Base-by-base conservation (phyloP, 768 basidiomycete genomes). In the Boletus fagicola region DNA sequence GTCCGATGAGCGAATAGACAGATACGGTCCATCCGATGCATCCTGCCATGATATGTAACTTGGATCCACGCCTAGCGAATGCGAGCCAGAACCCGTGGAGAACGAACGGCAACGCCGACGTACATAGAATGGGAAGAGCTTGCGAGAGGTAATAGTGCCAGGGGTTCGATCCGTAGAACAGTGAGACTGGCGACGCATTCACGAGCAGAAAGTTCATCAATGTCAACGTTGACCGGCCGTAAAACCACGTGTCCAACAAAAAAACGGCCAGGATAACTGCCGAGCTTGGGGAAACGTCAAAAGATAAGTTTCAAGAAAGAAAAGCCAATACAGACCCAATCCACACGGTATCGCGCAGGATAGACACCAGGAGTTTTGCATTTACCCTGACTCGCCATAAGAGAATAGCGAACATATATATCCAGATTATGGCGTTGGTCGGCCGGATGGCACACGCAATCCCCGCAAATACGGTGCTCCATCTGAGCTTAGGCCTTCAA, bases 111-210 rank as follows among this genome's bases (percentile, higher is more conserved):
- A 93, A 70, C 1, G 83, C 65, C 0, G 88, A 85, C 3, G 84
- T 83, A 62, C 86, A 86, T 18, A 98, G 76, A 52, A 98, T 82
- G 0, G 95, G 96, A 2, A 98, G 65, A 0, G 81, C 94, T 72
- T 98, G 95, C 0, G 82, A 80, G 40, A 97, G 58, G 67, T 99
- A 98, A 69, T 91, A 98, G 67, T 97, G 91, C 85, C 86, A 91
- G 6, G 89, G 74, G 63, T 83, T 92, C 3, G 80, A 75, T 20
- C 97, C 97, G 68, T 98, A 99, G 74, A 97, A 97, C n/a, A 88
- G 75, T 0, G 97, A 96, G 35, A 98, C 83, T 3, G 83, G 78
- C 5, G 94, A 88, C 13, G 94, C 71, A 68, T 99, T 99, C 48
- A 88, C 86, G 26, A 79, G 72, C 28, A 96, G 68, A 72, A 99